These are phyloP conservation scores for Fusarium nanum DNA, from an alignment of 2,329 filamentous ascomycete genomes.

Conservation along the genomic window DNA sequence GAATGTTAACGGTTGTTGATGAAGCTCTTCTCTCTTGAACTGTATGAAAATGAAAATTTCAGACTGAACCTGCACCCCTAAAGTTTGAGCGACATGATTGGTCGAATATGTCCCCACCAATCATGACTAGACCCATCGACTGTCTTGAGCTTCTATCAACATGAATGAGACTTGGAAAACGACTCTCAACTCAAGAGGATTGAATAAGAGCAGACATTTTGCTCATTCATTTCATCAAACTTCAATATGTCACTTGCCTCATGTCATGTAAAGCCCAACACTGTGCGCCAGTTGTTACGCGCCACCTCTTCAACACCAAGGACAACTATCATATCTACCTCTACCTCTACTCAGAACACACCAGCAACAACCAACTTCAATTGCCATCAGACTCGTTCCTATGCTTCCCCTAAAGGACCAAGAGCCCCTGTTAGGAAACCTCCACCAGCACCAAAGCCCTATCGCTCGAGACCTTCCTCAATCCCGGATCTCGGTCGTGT, in stretches of 20 bases:
- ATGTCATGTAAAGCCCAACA: slow-evolving; percentile 6
- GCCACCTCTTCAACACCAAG: neutral
- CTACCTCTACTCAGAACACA: neutral
- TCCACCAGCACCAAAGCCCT: slow-evolving; percentile 20
- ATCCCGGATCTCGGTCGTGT: neutral
- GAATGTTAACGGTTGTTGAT: slow-evolving; percentile 29
- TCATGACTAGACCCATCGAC: slow-evolving; percentile 25
- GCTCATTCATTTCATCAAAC: neutral
- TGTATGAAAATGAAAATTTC: slow-evolving; percentile 38
- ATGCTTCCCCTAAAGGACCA: slow-evolving; percentile 31
- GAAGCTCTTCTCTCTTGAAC: slow-evolving; percentile 13
- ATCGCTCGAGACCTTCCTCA: neutral
- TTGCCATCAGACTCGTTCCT: slow-evolving; percentile 30
- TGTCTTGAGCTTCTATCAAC: slow-evolving; percentile 18
- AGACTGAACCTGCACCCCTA: slow-evolving; percentile 22
- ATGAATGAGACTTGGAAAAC: neutral
- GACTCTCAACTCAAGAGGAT: neutral
- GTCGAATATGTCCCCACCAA: slow-evolving; percentile 10
- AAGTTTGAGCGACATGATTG: slow-evolving; percentile 36
- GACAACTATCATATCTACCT: neutral
- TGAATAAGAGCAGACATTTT: neutral
- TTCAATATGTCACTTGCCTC: neutral
- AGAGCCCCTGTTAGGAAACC: slow-evolving; percentile 11
- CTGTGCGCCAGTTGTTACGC: slow-evolving; percentile 24
- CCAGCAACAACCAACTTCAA: neutral